Evolutionary conservation across 2,329 filamentous ascomycete species (phyloP).

Genomic region (Lasiodiplodia gonubiensis): DNA sequence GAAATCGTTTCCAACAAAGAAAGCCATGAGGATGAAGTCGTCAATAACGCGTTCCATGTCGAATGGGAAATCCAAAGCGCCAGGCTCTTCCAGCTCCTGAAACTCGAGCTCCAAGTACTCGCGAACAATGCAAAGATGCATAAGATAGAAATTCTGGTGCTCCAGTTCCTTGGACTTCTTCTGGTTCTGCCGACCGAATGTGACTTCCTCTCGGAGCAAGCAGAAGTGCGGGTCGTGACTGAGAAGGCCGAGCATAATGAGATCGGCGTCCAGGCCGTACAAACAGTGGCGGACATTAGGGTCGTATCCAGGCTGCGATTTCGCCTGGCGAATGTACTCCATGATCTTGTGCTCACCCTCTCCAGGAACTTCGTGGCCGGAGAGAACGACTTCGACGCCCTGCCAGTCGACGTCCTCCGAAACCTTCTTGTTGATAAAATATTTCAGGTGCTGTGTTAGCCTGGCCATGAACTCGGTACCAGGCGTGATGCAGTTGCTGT

Average conservation of each 20-base stretch:
- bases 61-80: constrained; percentile 75
- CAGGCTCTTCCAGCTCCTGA: constrained; percentile 81
- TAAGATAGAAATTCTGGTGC: constrained; percentile 97
- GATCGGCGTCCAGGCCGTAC: constrained; percentile 94
- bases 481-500: constrained; percentile 98
- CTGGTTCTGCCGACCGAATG: constrained; percentile 86
- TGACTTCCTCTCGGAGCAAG: constrained; percentile 94
- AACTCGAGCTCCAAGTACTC: constrained; percentile 98
- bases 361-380: constrained; percentile 95
- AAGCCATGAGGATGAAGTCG: constrained; percentile 99
- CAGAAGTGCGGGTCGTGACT: constrained; percentile 99
- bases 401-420: constrained; percentile 98
- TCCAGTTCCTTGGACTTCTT: constrained; percentile 94
- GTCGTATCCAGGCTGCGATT: constrained; percentile 91
- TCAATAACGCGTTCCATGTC: constrained; percentile 97
- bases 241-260: constrained; percentile 97
- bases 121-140: constrained; percentile 96
- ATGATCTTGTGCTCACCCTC: constrained; percentile 99
- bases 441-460: constrained; percentile 90
- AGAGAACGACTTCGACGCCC: constrained; percentile 92
- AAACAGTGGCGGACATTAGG: constrained; percentile 94
- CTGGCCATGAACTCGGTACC: constrained; percentile 99
- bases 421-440: constrained; percentile 99
- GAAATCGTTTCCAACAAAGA: constrained; percentile 99
- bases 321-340: constrained; percentile 98